These are phyloP conservation scores for Syncephalastrum sp. DNA, from an alignment of 371 early-diverging fungal species.

Conservation along the genomic window DNA sequence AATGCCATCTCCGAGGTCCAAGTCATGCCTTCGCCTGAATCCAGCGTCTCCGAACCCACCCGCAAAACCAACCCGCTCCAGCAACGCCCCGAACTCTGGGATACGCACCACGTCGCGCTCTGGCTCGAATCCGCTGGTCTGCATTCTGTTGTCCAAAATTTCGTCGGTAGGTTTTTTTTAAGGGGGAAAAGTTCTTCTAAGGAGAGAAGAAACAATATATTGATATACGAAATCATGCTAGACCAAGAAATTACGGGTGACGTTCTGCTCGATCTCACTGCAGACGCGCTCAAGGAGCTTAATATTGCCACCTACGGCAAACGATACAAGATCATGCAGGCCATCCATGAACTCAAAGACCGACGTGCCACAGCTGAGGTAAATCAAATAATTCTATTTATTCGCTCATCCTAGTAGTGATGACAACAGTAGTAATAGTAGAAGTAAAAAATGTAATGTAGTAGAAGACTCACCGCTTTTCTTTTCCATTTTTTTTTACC, in stretches of 20 bases:
- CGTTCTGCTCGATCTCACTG: slow-evolving; percentile 61
- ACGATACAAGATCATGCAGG: slow-evolving; percentile 69
- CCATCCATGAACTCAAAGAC: slow-evolving; percentile 47
- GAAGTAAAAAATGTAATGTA: too few species aligned
- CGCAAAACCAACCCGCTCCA: slow-evolving; percentile 9
- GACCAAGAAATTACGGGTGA: slow-evolving; percentile 75
- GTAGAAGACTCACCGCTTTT: neutral
- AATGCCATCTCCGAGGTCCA: slow-evolving; percentile 17
- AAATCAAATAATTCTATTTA: slow-evolving; percentile 1
- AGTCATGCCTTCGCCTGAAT: neutral
- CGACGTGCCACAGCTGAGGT: slow-evolving; percentile 3
- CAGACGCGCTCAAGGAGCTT: slow-evolving; percentile 67
- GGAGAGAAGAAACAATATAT: too few species aligned
- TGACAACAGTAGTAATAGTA: too few species aligned
- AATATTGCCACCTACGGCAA: slow-evolving; percentile 71
- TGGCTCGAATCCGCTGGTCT: slow-evolving; percentile 64
- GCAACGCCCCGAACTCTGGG: slow-evolving; percentile 47
- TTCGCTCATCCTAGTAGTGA: neutral
- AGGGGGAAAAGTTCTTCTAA: too few species aligned
- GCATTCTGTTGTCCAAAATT: slow-evolving; percentile 46
- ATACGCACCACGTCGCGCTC: slow-evolving; percentile 56
- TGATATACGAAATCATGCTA: slow-evolving; percentile 8
- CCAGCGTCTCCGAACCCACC: neutral
- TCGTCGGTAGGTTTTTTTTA: slow-evolving; percentile 43
- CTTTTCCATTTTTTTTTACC: neutral